Conservation (phyloP, 306 rosid species). For the Quercus gilva region DNA sequence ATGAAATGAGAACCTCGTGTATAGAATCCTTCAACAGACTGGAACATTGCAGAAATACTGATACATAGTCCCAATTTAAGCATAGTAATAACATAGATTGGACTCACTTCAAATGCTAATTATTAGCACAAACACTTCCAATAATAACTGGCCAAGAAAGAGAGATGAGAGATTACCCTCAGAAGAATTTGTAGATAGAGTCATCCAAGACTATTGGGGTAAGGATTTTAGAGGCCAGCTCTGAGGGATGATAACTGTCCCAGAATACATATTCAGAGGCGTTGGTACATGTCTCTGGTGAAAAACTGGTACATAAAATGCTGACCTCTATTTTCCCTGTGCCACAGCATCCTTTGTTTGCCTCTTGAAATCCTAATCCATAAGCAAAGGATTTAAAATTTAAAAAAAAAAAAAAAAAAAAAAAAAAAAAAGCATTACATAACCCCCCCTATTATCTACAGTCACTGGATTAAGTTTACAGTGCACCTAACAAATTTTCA, state of each 20-base stretch:
- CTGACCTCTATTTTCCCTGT: slow-evolving; percentile 43
- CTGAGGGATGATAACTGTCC: slow-evolving; percentile 67
- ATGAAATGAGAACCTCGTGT: too few species aligned
- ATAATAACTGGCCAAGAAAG: too few species aligned
- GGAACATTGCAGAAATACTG: too few species aligned
- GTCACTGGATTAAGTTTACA: too few species aligned
- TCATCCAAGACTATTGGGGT: background rate
- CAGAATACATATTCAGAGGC: slow-evolving; percentile 53
- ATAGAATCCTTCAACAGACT: too few species aligned
- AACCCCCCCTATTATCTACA: background rate
- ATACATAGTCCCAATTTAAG: too few species aligned
- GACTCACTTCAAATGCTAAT: too few species aligned
- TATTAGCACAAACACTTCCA: too few species aligned
- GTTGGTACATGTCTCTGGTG: slow-evolving; percentile 28
- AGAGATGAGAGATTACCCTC: background rate
- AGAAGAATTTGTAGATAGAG: slow-evolving; percentile 28
- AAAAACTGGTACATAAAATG: slow-evolving; percentile 28
- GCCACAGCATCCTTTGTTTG: slow-evolving; percentile 47
- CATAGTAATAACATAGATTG: too few species aligned
- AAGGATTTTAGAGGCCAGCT: slow-evolving; percentile 23
- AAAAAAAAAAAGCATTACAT: background rate
- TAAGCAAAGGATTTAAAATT: slow-evolving; percentile 1
- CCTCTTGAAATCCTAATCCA: slow-evolving; percentile 50
- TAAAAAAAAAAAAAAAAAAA: too few species aligned
- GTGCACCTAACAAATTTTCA: too few species aligned